These are phyloP conservation scores for Symbiotaphrina buchneri DNA, from an alignment of 495 filamentous ascomycete genomes.

Conservation along the genomic window DNA sequence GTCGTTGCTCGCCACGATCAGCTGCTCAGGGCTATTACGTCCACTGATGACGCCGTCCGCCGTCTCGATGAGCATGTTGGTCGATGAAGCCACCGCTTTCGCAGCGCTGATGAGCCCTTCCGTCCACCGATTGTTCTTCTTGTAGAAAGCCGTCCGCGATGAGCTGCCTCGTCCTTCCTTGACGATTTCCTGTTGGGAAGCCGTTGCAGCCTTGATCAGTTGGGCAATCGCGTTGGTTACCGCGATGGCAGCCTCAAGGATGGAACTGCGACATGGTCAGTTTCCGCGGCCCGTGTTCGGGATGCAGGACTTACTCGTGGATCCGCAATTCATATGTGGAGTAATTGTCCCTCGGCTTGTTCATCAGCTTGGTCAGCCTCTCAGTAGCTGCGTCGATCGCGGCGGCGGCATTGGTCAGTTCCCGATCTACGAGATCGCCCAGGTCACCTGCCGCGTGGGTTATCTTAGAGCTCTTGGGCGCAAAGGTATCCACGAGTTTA, in stretches of 20 bases:
- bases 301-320: constrained; percentile 31
- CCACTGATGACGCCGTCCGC: constrained; percentile 85
- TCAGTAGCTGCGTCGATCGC: constrained; percentile 84
- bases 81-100: constrained; percentile 80
- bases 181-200: constrained; percentile 93
- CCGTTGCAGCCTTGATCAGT: constrained; percentile 88
- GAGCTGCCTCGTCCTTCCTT: constrained; percentile 75
- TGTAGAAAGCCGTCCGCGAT: constrained; percentile 92
- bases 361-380: constrained; percentile 71
- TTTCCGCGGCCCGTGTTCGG: not conserved
- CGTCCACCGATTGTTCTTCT: constrained; percentile 96
- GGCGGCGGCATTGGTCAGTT: constrained; percentile 82
- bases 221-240: constrained; percentile 93
- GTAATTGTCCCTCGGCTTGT: constrained; percentile 82
- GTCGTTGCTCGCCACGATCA: constrained; percentile 93
- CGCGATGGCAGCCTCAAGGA: constrained; percentile 81
- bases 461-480: constrained; percentile 63
- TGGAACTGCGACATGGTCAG: constrained; percentile 19
- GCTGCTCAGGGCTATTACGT: constrained; percentile 83
- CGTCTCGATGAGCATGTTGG: constrained; percentile 91
- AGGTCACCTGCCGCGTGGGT: constrained; percentile 57
- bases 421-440: constrained; percentile 80
- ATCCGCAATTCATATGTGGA: constrained; percentile 92
- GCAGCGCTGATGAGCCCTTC: constrained; percentile 93
- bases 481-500: constrained; percentile 77